Conservation (phyloP, 768 basidiomycete species). For the Termitomyces sp. region DNA sequence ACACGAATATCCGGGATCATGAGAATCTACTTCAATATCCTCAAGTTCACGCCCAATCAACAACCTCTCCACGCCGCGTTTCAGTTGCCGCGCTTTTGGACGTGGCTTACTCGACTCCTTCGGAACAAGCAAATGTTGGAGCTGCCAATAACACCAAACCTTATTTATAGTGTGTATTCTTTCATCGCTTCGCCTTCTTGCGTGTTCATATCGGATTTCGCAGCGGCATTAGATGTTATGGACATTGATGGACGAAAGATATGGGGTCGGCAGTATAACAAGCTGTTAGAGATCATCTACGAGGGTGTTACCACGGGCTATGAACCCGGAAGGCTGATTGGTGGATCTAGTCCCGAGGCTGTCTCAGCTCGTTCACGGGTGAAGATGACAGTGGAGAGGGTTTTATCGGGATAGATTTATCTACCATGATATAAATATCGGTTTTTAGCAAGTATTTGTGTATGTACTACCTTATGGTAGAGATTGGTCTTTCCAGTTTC, state of each 20-base stretch:
- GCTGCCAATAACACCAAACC: slow-evolving; percentile 54
- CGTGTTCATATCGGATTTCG: slow-evolving; percentile 8
- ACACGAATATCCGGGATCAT: slow-evolving; percentile 71
- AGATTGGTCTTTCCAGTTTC: background rate
- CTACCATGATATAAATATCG: too few relatives aligned
- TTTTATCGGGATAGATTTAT: slow-evolving; percentile 18
- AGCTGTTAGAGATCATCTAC: slow-evolving; percentile 61
- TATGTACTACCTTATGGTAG: background rate
- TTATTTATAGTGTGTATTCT: slow-evolving; percentile 56
- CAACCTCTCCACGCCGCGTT: slow-evolving; percentile 47
- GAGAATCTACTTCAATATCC: slow-evolving; percentile 80
- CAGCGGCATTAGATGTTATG: slow-evolving; percentile 69
- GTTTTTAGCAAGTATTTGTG: background rate
- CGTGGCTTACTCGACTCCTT: slow-evolving; percentile 63
- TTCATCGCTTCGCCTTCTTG: background rate
- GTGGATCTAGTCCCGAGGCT: slow-evolving; percentile 56
- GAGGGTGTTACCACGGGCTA: slow-evolving; percentile 55
- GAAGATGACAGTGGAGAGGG: slow-evolving; percentile 60
- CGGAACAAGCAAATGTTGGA: slow-evolving; percentile 44
- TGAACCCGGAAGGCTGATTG: slow-evolving; percentile 41
- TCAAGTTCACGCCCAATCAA: slow-evolving; percentile 36
- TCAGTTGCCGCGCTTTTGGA: slow-evolving; percentile 62
- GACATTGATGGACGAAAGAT: slow-evolving; percentile 52
- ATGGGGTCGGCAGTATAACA: slow-evolving; percentile 80
- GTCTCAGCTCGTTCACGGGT: slow-evolving; percentile 59